Conservation (phyloP, 2,329 filamentous ascomycete genomes). For the Neonectria hederae region DNA sequence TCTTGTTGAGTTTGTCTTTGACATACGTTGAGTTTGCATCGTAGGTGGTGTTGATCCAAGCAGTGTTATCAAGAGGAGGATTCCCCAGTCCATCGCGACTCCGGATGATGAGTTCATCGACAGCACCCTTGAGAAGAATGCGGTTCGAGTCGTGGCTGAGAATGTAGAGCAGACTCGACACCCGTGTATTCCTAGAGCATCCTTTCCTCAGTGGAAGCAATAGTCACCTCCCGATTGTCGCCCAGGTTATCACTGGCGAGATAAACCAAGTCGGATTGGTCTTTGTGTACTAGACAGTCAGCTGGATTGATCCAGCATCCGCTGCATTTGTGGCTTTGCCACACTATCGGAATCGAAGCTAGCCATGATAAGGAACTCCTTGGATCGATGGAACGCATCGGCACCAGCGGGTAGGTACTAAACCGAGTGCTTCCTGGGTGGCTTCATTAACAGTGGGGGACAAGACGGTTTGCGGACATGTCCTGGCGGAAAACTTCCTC, state of each 20-base stretch:
- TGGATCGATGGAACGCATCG: slow-evolving; percentile 69
- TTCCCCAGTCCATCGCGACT: slow-evolving; percentile 40
- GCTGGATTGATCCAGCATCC: slow-evolving; percentile 62
- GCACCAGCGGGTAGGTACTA: slow-evolving; percentile 70
- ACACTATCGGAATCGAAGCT: slow-evolving; percentile 73
- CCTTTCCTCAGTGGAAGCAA: slow-evolving; percentile 18
- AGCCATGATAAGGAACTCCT: slow-evolving; percentile 67
- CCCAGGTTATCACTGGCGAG: slow-evolving; percentile 48
- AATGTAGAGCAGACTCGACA: slow-evolving; percentile 50
- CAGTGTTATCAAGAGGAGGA: slow-evolving; percentile 39
- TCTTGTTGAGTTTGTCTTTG: slow-evolving; percentile 49
- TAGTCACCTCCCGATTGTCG: slow-evolving; percentile 44
- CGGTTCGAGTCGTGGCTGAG: slow-evolving; percentile 49
- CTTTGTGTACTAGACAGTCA: no score
- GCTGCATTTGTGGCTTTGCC: slow-evolving; percentile 59
- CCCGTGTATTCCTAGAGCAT: slow-evolving; percentile 38
- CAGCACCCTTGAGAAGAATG: slow-evolving; percentile 52
- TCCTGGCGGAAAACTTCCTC: slow-evolving; percentile 39
- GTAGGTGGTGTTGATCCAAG: slow-evolving; percentile 41
- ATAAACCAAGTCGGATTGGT: no score
- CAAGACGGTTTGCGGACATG: slow-evolving; percentile 60
- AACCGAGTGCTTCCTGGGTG: slow-evolving; percentile 67
- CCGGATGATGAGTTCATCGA: slow-evolving; percentile 57
- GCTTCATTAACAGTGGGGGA: slow-evolving; percentile 65
- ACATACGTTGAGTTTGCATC: slow-evolving; percentile 1